A percentile compares a stretch with the other conserved stretches of the same genome.
Evolutionary conservation across 2,329 filamentous ascomycete genomes (phyloP).

Genomic region (Hymenoscyphus salicellus): DNA sequence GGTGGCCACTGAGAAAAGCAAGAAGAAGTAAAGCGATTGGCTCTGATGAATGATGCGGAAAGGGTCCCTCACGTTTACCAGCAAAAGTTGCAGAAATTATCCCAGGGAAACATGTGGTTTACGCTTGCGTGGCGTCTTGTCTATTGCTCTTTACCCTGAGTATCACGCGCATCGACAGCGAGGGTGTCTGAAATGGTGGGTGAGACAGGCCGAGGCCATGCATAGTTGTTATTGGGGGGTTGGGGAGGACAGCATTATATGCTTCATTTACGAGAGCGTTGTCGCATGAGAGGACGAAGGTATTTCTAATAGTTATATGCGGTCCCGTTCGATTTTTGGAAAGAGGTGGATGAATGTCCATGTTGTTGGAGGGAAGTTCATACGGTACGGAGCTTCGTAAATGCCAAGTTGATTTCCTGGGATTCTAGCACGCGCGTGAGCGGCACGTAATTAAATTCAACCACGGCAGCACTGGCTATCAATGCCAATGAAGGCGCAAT

Average conservation of each 20-base stretch:
- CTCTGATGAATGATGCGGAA: neutral
- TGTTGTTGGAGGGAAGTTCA: neutral
- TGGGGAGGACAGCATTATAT: neutral
- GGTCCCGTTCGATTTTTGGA: neutral
- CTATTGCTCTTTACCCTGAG: constrained; percentile 4
- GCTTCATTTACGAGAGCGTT: neutral
- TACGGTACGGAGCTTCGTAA: neutral
- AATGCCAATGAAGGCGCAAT: too few relatives aligned
- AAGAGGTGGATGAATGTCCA: neutral
- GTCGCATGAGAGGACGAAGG: neutral
- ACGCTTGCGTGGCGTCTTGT: constrained; percentile 2
- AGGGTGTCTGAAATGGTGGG: neutral
- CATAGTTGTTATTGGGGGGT: neutral
- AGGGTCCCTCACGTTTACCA: neutral
- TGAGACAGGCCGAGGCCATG: constrained; percentile 2
- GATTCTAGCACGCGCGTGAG: neutral
- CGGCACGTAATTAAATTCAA: neutral
- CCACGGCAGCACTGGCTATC: too few relatives aligned
- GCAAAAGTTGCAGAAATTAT: constrained; percentile 2
- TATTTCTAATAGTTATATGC: constrained; percentile 1
- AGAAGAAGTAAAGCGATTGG: constrained; percentile 6
- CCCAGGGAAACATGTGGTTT: constrained; percentile 12
- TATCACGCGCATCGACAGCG: constrained; percentile 1
- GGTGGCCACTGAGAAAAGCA: neutral
- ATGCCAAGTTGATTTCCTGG: neutral